phyloP scores from a whole-genome alignment of 345 rosid species.

The Salix purpurea region DNA sequence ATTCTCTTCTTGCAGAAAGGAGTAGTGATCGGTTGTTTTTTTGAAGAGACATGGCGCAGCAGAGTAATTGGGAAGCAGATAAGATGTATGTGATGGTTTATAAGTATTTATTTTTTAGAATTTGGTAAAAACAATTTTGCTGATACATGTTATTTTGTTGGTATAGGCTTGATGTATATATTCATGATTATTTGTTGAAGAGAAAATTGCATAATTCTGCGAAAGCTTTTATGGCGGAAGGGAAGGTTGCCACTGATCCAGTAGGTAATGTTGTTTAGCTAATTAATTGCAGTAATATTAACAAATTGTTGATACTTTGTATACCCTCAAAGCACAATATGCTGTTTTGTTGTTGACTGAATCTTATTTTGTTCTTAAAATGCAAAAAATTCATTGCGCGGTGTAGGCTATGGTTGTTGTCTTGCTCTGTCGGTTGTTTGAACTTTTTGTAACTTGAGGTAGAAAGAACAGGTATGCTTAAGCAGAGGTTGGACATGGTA shows the following conservation, averaged over 20 bases:
- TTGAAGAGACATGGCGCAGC: slow-evolving; percentile 47
- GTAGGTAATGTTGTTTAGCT: slow-evolving; percentile 44
- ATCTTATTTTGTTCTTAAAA: not conserved
- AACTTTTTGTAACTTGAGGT: not conserved
- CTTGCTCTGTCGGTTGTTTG: not conserved
- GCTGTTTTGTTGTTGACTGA: not conserved
- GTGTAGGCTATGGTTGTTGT: not conserved
- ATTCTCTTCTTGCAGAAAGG: slow-evolving; percentile 15
- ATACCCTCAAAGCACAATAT: not conserved
- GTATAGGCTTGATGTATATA: slow-evolving; percentile 68
- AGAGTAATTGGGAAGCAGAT: slow-evolving; percentile 70
- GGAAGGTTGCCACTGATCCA: slow-evolving; percentile 64
- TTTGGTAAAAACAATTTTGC: not conserved
- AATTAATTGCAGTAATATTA: too few species aligned
- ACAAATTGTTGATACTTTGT: too few species aligned
- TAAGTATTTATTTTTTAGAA: not conserved
- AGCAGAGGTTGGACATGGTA: not conserved
- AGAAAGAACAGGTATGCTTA: too few species aligned
- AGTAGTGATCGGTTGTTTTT: not conserved
- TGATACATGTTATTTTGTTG: not conserved
- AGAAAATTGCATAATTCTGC: slow-evolving; percentile 64
- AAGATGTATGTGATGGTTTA: slow-evolving; percentile 42
- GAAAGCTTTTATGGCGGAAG: slow-evolving; percentile 64
- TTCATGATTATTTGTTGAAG: slow-evolving; percentile 66
- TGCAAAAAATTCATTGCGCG: not conserved